Evolutionary conservation across 441 rosid species (phyloP).

Genomic region (Breynia disticha): DNA sequence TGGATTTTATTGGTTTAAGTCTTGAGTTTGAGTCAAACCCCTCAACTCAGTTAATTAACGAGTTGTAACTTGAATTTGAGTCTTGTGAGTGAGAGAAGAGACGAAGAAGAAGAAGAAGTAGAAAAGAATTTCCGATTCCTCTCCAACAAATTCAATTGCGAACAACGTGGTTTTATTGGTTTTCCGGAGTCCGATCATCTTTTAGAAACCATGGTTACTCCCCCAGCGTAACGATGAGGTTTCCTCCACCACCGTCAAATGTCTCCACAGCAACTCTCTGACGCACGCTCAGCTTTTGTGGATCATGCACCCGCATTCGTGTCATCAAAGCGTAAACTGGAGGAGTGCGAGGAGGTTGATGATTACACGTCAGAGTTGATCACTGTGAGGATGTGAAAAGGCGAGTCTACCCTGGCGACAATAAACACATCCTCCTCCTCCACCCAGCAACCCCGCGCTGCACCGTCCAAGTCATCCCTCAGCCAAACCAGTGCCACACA

Average conservation of each 20-base stretch:
- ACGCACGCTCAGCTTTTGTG: no score
- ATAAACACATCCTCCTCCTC: slow-evolving; percentile 9
- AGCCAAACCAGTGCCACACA: neutral
- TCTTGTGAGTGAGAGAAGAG: no score
- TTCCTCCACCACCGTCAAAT: slow-evolving; percentile 45
- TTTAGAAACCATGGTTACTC: slow-evolving; percentile 28
- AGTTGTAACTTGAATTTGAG: no score
- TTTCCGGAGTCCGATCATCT: no score
- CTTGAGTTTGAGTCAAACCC: no score
- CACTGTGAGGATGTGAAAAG: slow-evolving; percentile 48
- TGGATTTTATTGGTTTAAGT: no score
- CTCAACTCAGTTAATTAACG: no score
- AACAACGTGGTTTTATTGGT: no score
- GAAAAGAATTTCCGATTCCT: no score
- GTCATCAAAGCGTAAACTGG: slow-evolving; percentile 61
- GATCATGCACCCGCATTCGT: no score
- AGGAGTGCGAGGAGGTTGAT: slow-evolving; percentile 49
- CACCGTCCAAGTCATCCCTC: slow-evolving; percentile 5
- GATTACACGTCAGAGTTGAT: slow-evolving; percentile 28
- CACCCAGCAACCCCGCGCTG: slow-evolving; percentile 8
- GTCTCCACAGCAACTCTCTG: slow-evolving; percentile 40
- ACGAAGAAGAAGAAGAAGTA: no score
- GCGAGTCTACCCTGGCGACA: slow-evolving; percentile 28
- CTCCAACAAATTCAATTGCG: no score
- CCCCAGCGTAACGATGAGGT: slow-evolving; percentile 39